Evolutionary conservation across 2,329 filamentous ascomycete species (phyloP), one percentile per base, ranked within the genome.

Genomic region (Cladosporium sp.): DNA sequence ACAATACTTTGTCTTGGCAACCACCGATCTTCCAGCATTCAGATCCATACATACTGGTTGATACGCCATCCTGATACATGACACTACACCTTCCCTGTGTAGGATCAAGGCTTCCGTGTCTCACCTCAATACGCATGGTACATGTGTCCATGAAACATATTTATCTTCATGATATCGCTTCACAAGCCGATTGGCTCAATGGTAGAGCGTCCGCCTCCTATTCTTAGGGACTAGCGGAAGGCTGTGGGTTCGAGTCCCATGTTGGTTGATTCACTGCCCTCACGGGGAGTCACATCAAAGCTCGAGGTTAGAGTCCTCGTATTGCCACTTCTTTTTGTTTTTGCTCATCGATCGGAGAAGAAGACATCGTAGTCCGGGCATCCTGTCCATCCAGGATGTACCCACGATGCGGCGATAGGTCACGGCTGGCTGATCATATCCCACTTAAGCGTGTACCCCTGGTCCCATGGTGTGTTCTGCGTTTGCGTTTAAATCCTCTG

Each of bases 241-340:
- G 69, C 64, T 71, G 67, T 69, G 68, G 70, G 70, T 71, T 70
- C 69, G 70, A 71, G 69, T 71, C 70, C 70, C 68, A 68, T 69
- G 70, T 63, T 67, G 69, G 65, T 70, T 65, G 65, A 23, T 36
- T 36, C 13, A 34, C 30, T 21, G 30, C 30, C 21, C 54, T 23
- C 25, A 21, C 26, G 26, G 25, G 51, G 4, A 26, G 48, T 18
- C 26, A 30, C 30, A 14, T 43, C 60, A 62, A 36, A 28, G 48
- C 5, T 30, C 18, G 23, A n/a, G 59, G 59, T 61, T 53, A 62
- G 5, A 53, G 23, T 62, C 59, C 46, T 23, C 26, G 39, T 18
- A 2, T 21, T 1, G 3, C 58, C 30, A 39, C 13, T 8, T 25
- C 26, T 34, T 61, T 61, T 56, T 10, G 18, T 8, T 21, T 34